Percentiles rank a stretch among this genome's conserved stretches.
Evolutionary conservation across 441 rosid species (phyloP).

Genomic region (Pelargonium fulgidum): DNA sequence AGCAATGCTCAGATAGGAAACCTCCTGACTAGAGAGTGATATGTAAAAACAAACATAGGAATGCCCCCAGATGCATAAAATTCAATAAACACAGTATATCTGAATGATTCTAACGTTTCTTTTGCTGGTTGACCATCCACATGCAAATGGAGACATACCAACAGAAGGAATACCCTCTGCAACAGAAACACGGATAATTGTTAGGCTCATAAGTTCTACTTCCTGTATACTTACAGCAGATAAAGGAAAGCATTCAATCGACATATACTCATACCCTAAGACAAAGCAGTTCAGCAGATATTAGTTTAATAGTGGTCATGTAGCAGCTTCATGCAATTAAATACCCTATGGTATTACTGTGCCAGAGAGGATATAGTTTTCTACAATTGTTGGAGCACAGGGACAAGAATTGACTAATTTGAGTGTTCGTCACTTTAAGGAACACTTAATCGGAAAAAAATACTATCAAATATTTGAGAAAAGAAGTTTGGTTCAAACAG

Average conservation of each 20-base stretch:
- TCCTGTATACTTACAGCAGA: slow-evolving; percentile 1
- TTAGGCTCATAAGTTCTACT: slow-evolving; percentile 12
- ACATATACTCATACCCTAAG: background rate
- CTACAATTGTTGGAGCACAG: background rate
- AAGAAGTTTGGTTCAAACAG: background rate
- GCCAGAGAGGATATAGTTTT: background rate
- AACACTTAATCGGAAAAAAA: background rate
- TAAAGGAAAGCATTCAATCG: slow-evolving; percentile 8
- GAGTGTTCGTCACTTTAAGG: background rate
- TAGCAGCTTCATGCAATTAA: background rate
- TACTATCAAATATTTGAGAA: background rate
- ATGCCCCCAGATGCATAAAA: background rate
- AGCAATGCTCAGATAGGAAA: slow-evolving; percentile 17
- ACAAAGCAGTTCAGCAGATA: background rate
- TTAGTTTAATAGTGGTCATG: background rate
- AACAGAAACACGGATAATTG: slow-evolving; percentile 25
- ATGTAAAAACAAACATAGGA: background rate
- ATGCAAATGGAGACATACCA: slow-evolving; percentile 85
- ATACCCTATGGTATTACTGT: background rate
- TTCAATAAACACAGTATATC: slow-evolving; percentile 17
- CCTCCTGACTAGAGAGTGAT: background rate
- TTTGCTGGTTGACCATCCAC: slow-evolving; percentile 74
- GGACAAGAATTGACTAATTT: background rate
- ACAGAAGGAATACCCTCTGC: slow-evolving; percentile 87
- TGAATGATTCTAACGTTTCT: slow-evolving; percentile 56